phyloP scores from a whole-genome alignment of 2,329 filamentous ascomycete genomes.

The Venturia nashicola region DNA sequence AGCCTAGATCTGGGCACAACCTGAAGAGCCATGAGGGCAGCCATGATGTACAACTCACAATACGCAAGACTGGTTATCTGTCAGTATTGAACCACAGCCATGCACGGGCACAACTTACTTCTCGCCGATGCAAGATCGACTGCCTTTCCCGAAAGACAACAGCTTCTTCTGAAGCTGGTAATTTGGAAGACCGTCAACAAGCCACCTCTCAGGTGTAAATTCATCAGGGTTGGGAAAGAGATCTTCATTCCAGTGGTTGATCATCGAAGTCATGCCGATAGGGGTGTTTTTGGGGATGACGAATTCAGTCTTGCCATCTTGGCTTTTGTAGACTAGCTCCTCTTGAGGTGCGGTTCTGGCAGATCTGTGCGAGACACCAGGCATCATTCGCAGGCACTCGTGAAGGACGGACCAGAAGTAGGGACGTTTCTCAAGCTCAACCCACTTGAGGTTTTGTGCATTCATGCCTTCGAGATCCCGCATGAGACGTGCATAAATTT shows the following conservation, averaged over 20 bases:
- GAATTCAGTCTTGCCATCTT: neutral
- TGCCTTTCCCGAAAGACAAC: conserved; percentile 28
- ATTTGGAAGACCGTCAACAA: conserved; percentile 10
- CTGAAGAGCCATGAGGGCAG: conserved; percentile 16
- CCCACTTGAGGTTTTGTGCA: neutral
- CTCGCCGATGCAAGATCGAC: conserved; percentile 33
- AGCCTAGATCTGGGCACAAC: conserved; percentile 13
- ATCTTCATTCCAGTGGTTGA: conserved; percentile 12
- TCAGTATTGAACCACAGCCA: neutral
- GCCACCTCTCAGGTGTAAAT: conserved; percentile 24
- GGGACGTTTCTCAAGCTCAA: conserved; percentile 5
- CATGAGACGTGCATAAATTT: conserved; percentile 4
- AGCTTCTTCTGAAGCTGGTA: conserved; percentile 20
- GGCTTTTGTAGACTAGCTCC: neutral
- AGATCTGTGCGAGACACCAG: neutral
- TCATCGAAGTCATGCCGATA: conserved; percentile 8
- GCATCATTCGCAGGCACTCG: conserved; percentile 4
- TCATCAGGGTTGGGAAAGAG: conserved; percentile 15
- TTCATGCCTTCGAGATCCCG: conserved; percentile 11
- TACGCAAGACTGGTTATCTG: conserved; percentile 19
- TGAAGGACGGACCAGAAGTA: conserved; percentile 5
- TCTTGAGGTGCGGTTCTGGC: neutral
- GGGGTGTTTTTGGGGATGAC: neutral
- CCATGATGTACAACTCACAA: conserved; percentile 22
- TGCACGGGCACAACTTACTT: conserved; percentile 15